Evolutionary conservation across 163 green algal species (phyloP).

Genomic region (Scenedesmus sp.): DNA sequence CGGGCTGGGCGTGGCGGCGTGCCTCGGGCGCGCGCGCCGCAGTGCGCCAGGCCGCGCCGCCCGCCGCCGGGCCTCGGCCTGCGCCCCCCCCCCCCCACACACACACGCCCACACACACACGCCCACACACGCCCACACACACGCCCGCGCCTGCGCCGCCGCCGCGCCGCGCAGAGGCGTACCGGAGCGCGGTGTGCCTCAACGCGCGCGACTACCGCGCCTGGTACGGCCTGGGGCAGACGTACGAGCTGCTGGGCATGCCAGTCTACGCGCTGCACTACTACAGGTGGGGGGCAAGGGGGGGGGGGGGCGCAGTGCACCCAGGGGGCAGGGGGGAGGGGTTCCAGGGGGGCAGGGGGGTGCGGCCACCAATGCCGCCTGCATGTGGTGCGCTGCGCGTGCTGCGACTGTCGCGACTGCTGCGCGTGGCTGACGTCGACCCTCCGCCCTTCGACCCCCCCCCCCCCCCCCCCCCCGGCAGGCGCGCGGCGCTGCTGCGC

Average conservation of each 20-base stretch:
- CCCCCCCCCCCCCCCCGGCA: conserved; percentile 1
- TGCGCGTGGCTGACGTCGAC: not conserved
- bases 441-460: too few relatives aligned
- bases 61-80: too few relatives aligned
- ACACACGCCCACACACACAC: too few relatives aligned
- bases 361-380: not conserved
- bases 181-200: conserved; percentile 84
- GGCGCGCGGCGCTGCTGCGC: conserved; percentile 75
- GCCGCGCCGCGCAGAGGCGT: conserved; percentile 73
- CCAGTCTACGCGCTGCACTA: conserved; percentile 98
- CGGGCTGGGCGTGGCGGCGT: not conserved
- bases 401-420: not conserved
- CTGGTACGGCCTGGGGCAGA: conserved; percentile 97
- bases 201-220: conserved; percentile 87
- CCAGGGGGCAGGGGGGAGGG: too few relatives aligned
- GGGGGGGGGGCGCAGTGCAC: not conserved
- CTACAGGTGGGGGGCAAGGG: conserved; percentile 72
- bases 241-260: conserved; percentile 97
- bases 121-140: too few relatives aligned
- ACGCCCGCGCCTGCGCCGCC: too few relatives aligned
- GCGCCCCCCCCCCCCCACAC: too few relatives aligned
- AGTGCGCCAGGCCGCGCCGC: too few relatives aligned
- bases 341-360: too few relatives aligned
- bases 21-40: too few relatives aligned
- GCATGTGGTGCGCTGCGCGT: not conserved